Percentiles rank a stretch among this genome's conserved stretches.
phyloP scores from a whole-genome alignment of 1,284 basidiomycete genomes.

The Chondrostereum purpureum region DNA sequence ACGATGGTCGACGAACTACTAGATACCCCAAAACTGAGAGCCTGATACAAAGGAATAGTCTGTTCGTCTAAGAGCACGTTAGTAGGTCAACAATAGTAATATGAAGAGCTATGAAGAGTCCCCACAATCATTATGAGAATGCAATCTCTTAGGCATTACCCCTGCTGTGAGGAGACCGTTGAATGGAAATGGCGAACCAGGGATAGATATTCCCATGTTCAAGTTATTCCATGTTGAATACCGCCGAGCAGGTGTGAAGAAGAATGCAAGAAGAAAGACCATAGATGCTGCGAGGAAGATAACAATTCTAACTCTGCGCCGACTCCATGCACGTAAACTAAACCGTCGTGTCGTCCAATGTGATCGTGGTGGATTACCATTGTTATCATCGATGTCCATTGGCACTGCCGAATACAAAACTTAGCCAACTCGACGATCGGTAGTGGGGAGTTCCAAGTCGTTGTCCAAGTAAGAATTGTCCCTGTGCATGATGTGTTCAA shows the following conservation, averaged over 20 bases:
- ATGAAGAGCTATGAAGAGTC: neutral
- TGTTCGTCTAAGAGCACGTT: neutral
- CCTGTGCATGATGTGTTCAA: too few relatives aligned
- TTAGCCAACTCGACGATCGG: too few relatives aligned
- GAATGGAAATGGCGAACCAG: slow-evolving; percentile 2
- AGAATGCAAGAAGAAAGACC: neutral
- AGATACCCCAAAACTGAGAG: neutral
- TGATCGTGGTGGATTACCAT: too few relatives aligned
- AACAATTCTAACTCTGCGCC: too few relatives aligned
- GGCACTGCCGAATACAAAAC: too few relatives aligned
- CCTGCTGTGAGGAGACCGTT: neutral
- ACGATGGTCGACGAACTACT: neutral
- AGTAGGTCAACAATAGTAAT: neutral
- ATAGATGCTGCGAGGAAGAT: neutral
- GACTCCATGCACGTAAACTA: too few relatives aligned
- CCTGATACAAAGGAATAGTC: neutral
- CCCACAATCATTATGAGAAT: slow-evolving; percentile 4
- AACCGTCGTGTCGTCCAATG: too few relatives aligned
- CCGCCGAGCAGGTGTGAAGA: slow-evolving; percentile 3
- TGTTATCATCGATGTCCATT: too few relatives aligned
- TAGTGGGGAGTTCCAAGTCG: too few relatives aligned
- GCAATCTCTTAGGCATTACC: slow-evolving; percentile 1
- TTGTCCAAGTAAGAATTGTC: too few relatives aligned
- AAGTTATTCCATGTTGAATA: slow-evolving; percentile 1
- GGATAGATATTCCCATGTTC: neutral